Percentiles rank a stretch among this genome's conserved stretches.
Conservation (phyloP, 208 protist species). For the Trypanosoma platydactyli region DNA sequence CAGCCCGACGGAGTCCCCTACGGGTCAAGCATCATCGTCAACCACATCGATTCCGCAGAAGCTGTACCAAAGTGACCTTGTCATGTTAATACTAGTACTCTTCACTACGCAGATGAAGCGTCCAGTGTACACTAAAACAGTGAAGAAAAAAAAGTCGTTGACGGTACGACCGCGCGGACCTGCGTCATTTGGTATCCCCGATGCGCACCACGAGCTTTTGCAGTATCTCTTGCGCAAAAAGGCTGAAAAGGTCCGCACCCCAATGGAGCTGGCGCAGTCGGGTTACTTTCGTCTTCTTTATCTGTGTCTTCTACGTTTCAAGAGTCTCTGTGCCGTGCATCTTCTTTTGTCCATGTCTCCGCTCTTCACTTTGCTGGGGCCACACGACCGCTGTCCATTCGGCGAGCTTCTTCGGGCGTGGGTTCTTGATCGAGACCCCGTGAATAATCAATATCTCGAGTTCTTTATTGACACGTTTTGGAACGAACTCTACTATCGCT, state of each 20-base stretch:
- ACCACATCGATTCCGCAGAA: conserved; percentile 25
- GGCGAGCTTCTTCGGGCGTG: conserved; percentile 54
- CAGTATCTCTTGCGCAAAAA: conserved; percentile 49
- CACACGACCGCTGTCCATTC: conserved; percentile 54
- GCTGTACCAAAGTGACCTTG: conserved; percentile 80
- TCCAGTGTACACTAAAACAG: background rate
- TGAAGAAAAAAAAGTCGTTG: background rate
- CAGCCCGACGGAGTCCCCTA: background rate
- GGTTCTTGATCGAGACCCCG: conserved; percentile 30
- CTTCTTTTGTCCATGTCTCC: conserved; percentile 45
- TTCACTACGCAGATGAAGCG: conserved; percentile 38
- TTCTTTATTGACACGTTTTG: conserved; percentile 59
- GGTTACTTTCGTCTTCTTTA: conserved; percentile 48
- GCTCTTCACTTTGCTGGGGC: conserved; percentile 59
- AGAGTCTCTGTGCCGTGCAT: conserved; percentile 12
- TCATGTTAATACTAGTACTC: conserved; percentile 69
- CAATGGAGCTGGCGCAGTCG: conserved; percentile 30
- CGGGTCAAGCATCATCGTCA: no score
- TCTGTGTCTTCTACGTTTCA: conserved; percentile 39
- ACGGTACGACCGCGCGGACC: background rate
- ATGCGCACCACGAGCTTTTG: conserved; percentile 61
- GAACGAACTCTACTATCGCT: conserved; percentile 53
- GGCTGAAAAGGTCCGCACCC: conserved; percentile 28
- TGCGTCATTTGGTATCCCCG: conserved; percentile 1
- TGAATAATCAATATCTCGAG: conserved; percentile 34